phyloP scores from a whole-genome alignment of 768 basidiomycete genomes.

The Mycena olivaceomarginata region DNA sequence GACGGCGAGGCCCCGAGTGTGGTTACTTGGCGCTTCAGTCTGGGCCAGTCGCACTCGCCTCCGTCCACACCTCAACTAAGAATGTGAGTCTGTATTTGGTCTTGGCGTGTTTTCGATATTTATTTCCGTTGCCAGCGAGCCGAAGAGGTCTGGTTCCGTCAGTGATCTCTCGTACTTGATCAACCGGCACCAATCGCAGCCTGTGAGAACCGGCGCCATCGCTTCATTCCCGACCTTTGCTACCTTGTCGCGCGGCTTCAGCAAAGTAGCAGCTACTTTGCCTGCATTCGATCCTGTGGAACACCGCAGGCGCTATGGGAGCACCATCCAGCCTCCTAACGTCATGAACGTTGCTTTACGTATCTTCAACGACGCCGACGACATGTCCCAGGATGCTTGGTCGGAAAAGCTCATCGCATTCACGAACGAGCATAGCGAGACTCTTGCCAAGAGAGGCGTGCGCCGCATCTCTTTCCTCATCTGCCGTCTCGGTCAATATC shows the following conservation, averaged over 20 bases:
- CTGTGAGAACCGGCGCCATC: constrained; percentile 92
- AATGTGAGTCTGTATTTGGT: constrained; percentile 57
- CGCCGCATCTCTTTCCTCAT: constrained; percentile 95
- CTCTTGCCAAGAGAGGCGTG: constrained; percentile 86
- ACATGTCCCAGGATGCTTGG: constrained; percentile 87
- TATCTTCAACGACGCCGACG: constrained; percentile 88
- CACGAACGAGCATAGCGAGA: constrained; percentile 78
- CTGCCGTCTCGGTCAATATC: constrained; percentile 94
- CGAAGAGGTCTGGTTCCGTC: constrained; percentile 88
- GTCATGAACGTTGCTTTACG: constrained; percentile 96
- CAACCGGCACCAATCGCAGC: constrained; percentile 89
- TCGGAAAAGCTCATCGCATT: constrained; percentile 82
- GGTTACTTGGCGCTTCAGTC: constrained; percentile 96
- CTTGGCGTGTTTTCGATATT: background rate
- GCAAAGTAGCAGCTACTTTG: constrained; percentile 81
- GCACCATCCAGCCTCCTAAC: constrained; percentile 86
- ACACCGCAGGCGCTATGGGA: constrained; percentile 85
- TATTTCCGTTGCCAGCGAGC: constrained; percentile 61
- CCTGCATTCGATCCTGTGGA: constrained; percentile 85
- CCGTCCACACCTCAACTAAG: constrained; percentile 87
- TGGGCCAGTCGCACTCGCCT: constrained; percentile 91
- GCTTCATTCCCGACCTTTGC: constrained; percentile 90
- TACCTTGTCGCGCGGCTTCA: constrained; percentile 83
- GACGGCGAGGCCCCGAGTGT: constrained; percentile 89
- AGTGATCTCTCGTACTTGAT: constrained; percentile 97